Evolutionary conservation across 83 land plant species (phyloP), one percentile per base, ranked within the genome.

Genomic region (Isoetes engelmannii): DNA sequence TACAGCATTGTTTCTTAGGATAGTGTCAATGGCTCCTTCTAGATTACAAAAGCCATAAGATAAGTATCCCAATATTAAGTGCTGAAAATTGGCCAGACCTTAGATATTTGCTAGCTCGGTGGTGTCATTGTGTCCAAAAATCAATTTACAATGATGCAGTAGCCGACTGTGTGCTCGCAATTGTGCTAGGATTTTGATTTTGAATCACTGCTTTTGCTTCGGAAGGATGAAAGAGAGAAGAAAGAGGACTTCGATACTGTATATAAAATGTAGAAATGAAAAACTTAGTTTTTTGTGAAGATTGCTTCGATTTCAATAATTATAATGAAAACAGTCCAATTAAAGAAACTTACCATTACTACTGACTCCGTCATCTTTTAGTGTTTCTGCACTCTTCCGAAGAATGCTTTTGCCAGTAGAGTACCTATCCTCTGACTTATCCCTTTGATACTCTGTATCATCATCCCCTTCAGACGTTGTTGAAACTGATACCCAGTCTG

Each of bases 401-500:
- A 59, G 12, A 59, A 12, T 18, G 10, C 28, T 18, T 20, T 37
- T 59, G 9, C 62, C 62, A 42, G 18, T 59, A 19, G 28, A 8
- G 1, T 59, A 18, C 37, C 37, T 28, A 28, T 28, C 37, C 37
- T 28, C 37, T 28, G 37, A 28, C 37, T 28, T 28, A 28, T 28
- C 37, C 37, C 20, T 87, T 41, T 77, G 48, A 45, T 84, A 82
- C 47, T 89, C 97, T 17, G 74, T 17, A 47, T 92, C 92, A 54
- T 89, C 95, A 55, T 89, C 97, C 12, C 92, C 92, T 70, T 92
- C 98, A 43, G 98, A 92, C 53, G 90, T 74, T 19, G 75, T 77
- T 4, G 86, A 83, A 15, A 79, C 82, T 45, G 83, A 85, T 47
- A 82, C 75, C 82, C 92, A 81, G 59, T 85, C 91, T 47, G 70